phyloP scores from a whole-genome alignment of 2,329 filamentous ascomycete species.

The Aspergillus calidoustus region DNA sequence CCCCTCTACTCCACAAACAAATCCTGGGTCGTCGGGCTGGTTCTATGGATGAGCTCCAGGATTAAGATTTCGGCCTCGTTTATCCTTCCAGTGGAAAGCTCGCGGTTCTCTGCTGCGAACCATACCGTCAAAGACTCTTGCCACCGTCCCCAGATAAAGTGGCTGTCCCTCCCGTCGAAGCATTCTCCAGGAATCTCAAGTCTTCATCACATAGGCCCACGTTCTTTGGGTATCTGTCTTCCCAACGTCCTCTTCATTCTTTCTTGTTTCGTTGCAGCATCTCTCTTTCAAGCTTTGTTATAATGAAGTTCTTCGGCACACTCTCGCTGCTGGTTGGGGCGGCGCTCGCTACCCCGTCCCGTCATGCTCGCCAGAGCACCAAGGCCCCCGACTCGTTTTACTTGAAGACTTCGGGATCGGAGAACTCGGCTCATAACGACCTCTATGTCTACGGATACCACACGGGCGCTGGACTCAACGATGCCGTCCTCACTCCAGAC shows the following conservation, averaged over 20 bases:
- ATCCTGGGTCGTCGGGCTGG: neutral
- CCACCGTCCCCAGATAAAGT: constrained; percentile 15
- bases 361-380: constrained; percentile 24
- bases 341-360: constrained; percentile 31
- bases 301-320: constrained; percentile 35
- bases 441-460: constrained; percentile 46
- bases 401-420: constrained; percentile 39
- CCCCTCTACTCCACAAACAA: constrained; percentile 12
- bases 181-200: neutral
- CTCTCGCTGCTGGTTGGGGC: constrained; percentile 35
- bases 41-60: constrained; percentile 5
- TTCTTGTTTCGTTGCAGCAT: constrained; percentile 2
- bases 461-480: constrained; percentile 46
- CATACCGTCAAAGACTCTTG: neutral
- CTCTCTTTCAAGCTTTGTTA: constrained; percentile 8
- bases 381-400: constrained; percentile 33
- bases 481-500: constrained; percentile 40
- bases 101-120: constrained; percentile 1
- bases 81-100: neutral
- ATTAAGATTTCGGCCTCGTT: constrained; percentile 11
- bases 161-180: constrained; percentile 7
- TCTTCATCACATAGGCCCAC: neutral
- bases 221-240: constrained; percentile 11
- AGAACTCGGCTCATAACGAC: constrained; percentile 35
- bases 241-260: constrained; percentile 8